These are phyloP conservation scores for Pilatotrama ljubarskyi DNA, from an alignment of 768 basidiomycete species.

Conservation along the genomic window DNA sequence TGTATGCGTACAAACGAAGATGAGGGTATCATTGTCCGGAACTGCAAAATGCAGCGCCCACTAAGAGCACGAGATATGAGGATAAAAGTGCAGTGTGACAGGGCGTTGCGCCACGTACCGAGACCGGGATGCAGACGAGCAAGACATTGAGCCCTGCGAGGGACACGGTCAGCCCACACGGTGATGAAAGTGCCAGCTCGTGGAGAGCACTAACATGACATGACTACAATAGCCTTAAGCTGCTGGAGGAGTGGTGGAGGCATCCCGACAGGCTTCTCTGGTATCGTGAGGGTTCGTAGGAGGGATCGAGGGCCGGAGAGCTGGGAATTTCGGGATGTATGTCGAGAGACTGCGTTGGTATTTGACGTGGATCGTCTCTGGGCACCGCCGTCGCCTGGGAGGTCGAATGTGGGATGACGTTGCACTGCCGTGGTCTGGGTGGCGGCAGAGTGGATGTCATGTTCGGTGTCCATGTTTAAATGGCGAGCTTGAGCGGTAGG, in stretches of 20 bases:
- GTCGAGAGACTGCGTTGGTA: slow-evolving; percentile 4
- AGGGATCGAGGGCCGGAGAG: neutral
- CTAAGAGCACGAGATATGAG: slow-evolving; percentile 37
- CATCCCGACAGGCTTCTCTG: slow-evolving; percentile 34
- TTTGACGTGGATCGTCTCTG: slow-evolving; percentile 13
- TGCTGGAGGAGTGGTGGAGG: slow-evolving; percentile 49
- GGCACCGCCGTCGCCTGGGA: neutral
- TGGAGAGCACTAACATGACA: slow-evolving; percentile 61
- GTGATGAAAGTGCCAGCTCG: too few relatives aligned
- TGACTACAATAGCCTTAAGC: slow-evolving; percentile 51
- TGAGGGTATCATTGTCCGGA: slow-evolving; percentile 51
- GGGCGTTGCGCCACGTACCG: slow-evolving; percentile 41
- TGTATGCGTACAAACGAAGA: slow-evolving; percentile 69
- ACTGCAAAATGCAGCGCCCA: slow-evolving; percentile 72
- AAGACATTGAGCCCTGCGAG: slow-evolving; percentile 67
- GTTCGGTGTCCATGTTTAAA: slow-evolving; percentile 1
- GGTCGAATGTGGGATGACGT: slow-evolving; percentile 6
- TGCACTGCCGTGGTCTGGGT: slow-evolving; percentile 15
- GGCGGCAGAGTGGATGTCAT: slow-evolving; percentile 6
- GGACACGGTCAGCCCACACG: neutral
- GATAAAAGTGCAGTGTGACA: neutral
- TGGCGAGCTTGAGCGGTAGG: neutral
- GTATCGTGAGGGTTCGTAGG: slow-evolving; percentile 13
- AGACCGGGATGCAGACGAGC: slow-evolving; percentile 69
- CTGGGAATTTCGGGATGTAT: slow-evolving; percentile 8